Base-by-base conservation (phyloP, 179 eudicot species). In the Pouteria campechiana region DNA sequence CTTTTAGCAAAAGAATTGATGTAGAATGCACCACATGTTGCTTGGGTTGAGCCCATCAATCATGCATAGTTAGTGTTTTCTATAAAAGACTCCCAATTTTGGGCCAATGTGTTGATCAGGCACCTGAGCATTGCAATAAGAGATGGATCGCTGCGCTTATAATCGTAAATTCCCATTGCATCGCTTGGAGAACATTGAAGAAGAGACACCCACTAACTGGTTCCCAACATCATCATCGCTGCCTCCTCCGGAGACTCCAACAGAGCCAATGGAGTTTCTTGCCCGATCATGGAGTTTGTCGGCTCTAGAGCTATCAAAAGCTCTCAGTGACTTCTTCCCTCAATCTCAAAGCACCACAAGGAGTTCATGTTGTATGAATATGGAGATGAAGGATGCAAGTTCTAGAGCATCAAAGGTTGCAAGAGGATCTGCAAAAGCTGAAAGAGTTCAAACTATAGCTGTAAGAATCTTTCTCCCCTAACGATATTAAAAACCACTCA, bases 281-380 rank as follows among this genome's bases (percentile, higher is more conserved):
- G 92, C 87, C 2, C 59, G 96, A 50, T 83, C 96, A 20, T 87
- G 96, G 97, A 88, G 97, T 46, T 52, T 88, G 22, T 88, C 94
- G 0, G 94, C 97, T 4, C 53, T 53, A 18, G 85, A 88, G 58
- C 75, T 88, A 6, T 70, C 94, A 1, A 80, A 88, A 56, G 94
- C 94, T 36, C 88, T 88, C n/a, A n/a, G n/a, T n/a, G n/a, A n/a
- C n/a, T n/a, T n/a, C n/a, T 14, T 48, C 74, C 15, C 55, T 63
- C 44, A 57, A 69, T 13, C 52, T n/a, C 52, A 0, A 64, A 58
- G n/a, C 52, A 50, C 43, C 46, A 55, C 18, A 65, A 55, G 18
- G 65, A 59, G 37, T 40, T 63, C n/a, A 34, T 63, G 14, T 51
- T 56, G 20, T 32, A 32, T 51, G 55, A 50, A 69, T 30, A 61